phyloP scores from a whole-genome alignment of 2,329 filamentous ascomycete species.

The Orbilia oligospora region DNA sequence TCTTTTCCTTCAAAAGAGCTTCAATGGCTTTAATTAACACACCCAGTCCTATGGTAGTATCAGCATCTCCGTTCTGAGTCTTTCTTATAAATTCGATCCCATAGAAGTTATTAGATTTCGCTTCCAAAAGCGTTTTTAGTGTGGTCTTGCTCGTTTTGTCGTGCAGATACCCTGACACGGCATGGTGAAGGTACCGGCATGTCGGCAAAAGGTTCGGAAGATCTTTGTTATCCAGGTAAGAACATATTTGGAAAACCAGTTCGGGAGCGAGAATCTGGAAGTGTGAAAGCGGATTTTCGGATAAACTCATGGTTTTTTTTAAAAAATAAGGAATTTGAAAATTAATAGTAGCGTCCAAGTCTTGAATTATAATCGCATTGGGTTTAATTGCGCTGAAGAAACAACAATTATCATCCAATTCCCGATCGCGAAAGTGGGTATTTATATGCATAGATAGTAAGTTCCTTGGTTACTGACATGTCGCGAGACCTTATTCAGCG shows the following conservation, averaged over 20 bases:
- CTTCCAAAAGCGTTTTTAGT: background rate
- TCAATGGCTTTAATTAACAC: constrained; percentile 12
- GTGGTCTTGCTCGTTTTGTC: constrained; percentile 8
- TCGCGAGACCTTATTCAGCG: background rate
- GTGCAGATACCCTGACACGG: constrained; percentile 10
- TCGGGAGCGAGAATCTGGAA: constrained; percentile 15
- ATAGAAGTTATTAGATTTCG: background rate
- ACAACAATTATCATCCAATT: too few relatives aligned
- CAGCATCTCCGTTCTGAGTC: background rate
- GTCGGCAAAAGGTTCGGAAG: constrained; percentile 11
- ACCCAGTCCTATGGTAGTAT: background rate
- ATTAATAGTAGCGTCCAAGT: too few relatives aligned
- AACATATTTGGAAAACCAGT: constrained; percentile 11
- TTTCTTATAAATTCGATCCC: constrained; percentile 1
- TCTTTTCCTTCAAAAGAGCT: background rate
- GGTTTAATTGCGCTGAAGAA: too few relatives aligned
- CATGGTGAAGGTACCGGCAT: background rate
- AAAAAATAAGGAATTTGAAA: background rate
- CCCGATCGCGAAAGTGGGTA: background rate
- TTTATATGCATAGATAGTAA: background rate
- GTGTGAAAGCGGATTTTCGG: background rate
- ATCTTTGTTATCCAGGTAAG: background rate
- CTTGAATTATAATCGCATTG: too few relatives aligned
- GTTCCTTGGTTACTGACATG: background rate
- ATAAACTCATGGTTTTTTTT: background rate